These are phyloP conservation scores for Cladosporium sp. DNA, from an alignment of 2,329 filamentous ascomycete species.

Conservation along the genomic window DNA sequence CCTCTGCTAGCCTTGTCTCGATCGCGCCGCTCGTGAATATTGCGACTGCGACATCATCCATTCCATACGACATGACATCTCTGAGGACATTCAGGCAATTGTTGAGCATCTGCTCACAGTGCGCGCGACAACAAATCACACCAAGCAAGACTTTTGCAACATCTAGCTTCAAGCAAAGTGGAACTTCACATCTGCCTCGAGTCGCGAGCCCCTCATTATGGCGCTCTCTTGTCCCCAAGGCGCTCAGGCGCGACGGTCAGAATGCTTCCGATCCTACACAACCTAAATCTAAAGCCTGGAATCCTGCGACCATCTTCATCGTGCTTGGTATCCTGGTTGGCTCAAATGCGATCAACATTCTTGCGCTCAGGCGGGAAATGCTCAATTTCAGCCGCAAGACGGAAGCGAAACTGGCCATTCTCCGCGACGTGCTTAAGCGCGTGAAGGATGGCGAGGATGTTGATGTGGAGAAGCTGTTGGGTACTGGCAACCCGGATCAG, in stretches of 20 bases:
- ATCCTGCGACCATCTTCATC: constrained; percentile 67
- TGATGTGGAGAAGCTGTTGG: constrained; percentile 79
- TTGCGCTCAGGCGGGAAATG: constrained; percentile 75
- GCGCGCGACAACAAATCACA: constrained; percentile 1
- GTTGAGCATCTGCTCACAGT: constrained; percentile 17
- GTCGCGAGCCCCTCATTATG: constrained; percentile 39
- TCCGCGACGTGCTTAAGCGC: constrained; percentile 73
- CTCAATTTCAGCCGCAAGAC: constrained; percentile 71
- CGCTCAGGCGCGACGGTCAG: constrained; percentile 29
- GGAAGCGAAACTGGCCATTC: constrained; percentile 72
- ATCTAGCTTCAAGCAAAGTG: constrained; percentile 18
- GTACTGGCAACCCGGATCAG: constrained; percentile 70
- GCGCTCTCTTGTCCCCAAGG: constrained; percentile 38
- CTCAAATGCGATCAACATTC: constrained; percentile 92
- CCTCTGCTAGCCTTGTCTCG: neutral
- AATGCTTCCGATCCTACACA: constrained; percentile 1
- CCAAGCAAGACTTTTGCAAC: constrained; percentile 12
- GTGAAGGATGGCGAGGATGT: constrained; percentile 73
- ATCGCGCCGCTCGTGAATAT: constrained; percentile 4
- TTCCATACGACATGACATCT: constrained; percentile 19
- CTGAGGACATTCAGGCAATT: constrained; percentile 20
- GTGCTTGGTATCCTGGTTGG: constrained; percentile 74
- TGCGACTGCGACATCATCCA: neutral
- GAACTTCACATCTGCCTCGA: constrained; percentile 32
- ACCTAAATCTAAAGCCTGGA: constrained; percentile 40